phyloP scores from a whole-genome alignment of 345 rosid genomes.

The Eucalyptus polybractea region DNA sequence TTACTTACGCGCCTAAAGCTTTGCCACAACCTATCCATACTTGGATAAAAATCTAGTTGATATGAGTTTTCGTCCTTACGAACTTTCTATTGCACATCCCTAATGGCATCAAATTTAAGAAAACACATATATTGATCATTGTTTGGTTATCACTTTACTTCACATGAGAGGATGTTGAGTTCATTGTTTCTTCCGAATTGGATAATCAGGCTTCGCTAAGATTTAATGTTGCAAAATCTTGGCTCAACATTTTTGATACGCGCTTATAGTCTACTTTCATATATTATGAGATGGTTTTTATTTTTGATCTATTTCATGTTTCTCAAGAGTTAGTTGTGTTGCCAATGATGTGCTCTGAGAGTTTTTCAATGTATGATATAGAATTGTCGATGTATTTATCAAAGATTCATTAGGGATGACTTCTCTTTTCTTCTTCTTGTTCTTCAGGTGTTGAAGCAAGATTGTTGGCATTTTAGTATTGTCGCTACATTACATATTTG shows the following conservation, averaged over 20 bases:
- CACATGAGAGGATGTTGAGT: too few species aligned
- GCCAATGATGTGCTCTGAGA: background rate
- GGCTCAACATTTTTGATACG: too few species aligned
- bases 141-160: too few species aligned
- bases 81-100: background rate
- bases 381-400: background rate
- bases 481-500: too few species aligned
- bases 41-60: background rate
- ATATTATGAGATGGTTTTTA: background rate
- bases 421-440: background rate
- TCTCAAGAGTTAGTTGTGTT: too few species aligned
- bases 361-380: too few species aligned
- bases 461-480: too few species aligned
- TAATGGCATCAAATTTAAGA: background rate
- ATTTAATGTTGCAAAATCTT: background rate
- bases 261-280: background rate
- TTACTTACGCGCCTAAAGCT: fast-evolving
- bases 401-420: background rate
- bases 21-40: background rate
- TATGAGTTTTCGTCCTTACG: background rate
- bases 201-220: too few species aligned
- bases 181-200: too few species aligned
- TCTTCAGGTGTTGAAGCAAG: background rate
- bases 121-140: background rate
- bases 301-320: background rate